Conservation (phyloP, 2,329 filamentous ascomycete species). For the Epichloe festucae region DNA sequence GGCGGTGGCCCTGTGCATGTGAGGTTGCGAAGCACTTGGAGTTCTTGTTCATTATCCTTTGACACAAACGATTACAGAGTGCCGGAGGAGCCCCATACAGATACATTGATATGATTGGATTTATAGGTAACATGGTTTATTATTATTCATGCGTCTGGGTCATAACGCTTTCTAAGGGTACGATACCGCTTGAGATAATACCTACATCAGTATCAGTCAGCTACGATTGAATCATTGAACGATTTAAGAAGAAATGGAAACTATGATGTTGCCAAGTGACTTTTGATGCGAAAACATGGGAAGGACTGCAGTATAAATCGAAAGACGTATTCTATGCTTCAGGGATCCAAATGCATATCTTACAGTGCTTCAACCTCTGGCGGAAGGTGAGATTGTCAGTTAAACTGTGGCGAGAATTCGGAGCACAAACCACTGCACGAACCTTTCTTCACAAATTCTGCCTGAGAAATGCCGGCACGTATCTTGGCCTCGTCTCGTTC, state of each 20-base stretch:
- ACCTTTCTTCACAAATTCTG: conserved; percentile 89
- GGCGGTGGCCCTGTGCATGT: conserved; percentile 4
- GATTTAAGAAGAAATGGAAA: neutral
- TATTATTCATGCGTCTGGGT: conserved; percentile 22
- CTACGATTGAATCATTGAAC: neutral
- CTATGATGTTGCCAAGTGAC: neutral
- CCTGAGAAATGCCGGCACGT: conserved; percentile 57
- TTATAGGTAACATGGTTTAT: neutral
- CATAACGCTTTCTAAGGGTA: conserved; percentile 70
- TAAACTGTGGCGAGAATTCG: neutral
- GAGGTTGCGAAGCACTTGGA: neutral
- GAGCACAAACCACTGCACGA: conserved; percentile 7
- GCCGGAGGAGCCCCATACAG: neutral
- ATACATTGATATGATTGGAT: neutral
- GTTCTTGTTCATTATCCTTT: neutral
- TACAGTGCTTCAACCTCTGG: conserved; percentile 85
- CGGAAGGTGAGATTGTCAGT: neutral
- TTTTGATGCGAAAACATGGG: too few species aligned
- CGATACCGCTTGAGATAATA: conserved; percentile 91
- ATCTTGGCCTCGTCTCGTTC: conserved; percentile 66
- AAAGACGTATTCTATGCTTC: neutral
- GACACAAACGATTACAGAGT: neutral
- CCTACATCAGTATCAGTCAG: conserved; percentile 29
- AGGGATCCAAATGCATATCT: conserved; percentile 25
- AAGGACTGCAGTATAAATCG: neutral